These are phyloP conservation scores for Corniculantispora saksenae DNA, from an alignment of 2,329 filamentous ascomycete species.

Conservation along the genomic window DNA sequence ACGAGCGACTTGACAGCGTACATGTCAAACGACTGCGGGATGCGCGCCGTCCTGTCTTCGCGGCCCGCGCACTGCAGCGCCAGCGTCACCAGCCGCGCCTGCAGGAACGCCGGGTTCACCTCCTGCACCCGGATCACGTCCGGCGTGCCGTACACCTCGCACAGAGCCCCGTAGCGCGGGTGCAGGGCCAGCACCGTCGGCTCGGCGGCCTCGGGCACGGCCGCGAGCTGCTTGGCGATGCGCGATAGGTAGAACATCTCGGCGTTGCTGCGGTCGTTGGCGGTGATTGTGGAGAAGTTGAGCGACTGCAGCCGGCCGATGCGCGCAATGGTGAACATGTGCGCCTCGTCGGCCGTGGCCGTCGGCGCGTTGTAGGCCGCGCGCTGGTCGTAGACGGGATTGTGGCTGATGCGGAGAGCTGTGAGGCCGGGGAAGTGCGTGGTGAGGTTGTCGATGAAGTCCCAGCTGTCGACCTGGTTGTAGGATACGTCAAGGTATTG, in stretches of 20 bases:
- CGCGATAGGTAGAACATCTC: conserved; percentile 91
- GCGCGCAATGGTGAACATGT: conserved; percentile 84
- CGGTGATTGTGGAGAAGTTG: conserved; percentile 72
- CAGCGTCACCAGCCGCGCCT: conserved; percentile 73
- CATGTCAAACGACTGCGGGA: conserved; percentile 77
- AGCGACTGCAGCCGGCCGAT: conserved; percentile 67
- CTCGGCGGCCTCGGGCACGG: conserved; percentile 55
- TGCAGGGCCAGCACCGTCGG: conserved; percentile 62
- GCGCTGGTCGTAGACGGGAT: conserved; percentile 72
- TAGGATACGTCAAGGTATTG: conserved; percentile 73
- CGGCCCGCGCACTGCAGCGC: conserved; percentile 43
- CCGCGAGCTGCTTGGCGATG: conserved; percentile 74
- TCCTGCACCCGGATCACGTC: conserved; percentile 57
- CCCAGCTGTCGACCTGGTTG: conserved; percentile 70
- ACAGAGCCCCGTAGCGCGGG: conserved; percentile 72
- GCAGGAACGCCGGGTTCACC: conserved; percentile 77
- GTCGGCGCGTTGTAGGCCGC: conserved; percentile 43
- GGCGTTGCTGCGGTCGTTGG: conserved; percentile 78
- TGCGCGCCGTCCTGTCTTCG: conserved; percentile 42
- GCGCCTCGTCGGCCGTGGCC: conserved; percentile 72
- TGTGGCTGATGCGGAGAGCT: conserved; percentile 78
- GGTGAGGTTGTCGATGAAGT: conserved; percentile 70
- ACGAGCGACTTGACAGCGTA: conserved; percentile 82
- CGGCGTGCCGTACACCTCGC: conserved; percentile 73
- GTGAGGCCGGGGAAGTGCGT: conserved; percentile 70